A percentile compares a stretch with the other conserved stretches of the same genome.
Conservation (phyloP, 2,329 filamentous ascomycete species). For the Fusarium acutatum region DNA sequence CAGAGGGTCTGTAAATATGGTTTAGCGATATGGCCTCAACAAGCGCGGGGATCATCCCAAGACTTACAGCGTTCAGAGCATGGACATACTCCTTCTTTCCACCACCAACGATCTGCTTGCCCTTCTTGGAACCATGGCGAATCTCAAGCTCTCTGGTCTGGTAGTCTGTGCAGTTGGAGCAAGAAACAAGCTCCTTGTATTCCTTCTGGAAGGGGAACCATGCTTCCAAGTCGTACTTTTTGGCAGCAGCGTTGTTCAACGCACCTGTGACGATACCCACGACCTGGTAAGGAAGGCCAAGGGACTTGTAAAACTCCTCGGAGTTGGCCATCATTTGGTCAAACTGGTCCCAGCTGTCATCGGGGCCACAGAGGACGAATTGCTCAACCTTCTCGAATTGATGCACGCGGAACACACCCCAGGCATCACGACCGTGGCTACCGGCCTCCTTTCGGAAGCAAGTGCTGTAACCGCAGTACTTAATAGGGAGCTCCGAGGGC, state of each 20-base stretch:
- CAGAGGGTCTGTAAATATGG: slow-evolving; percentile 67
- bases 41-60: not conserved
- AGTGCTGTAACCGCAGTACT: slow-evolving; percentile 83
- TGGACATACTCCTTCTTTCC: slow-evolving; percentile 94
- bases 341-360: slow-evolving; percentile 92
- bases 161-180: slow-evolving; percentile 98
- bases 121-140: slow-evolving; percentile 82
- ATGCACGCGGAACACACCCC: slow-evolving; percentile 98
- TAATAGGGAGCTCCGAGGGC: slow-evolving; percentile 85
- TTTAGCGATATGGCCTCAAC: slow-evolving; percentile 5
- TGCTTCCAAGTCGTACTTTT: slow-evolving; percentile 96
- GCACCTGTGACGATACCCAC: slow-evolving; percentile 97
- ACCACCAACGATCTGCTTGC: slow-evolving; percentile 64
- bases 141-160: slow-evolving; percentile 95
- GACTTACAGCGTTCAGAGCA: slow-evolving; percentile 75
- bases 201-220: slow-evolving; percentile 97
- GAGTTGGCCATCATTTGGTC: slow-evolving; percentile 91
- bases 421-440: slow-evolving; percentile 85
- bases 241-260: slow-evolving; percentile 77
- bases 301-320: slow-evolving; percentile 93
- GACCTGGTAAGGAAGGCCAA: slow-evolving; percentile 89
- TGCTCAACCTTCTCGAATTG: slow-evolving; percentile 96
- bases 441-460: slow-evolving; percentile 97
- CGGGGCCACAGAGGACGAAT: slow-evolving; percentile 82
- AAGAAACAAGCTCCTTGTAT: slow-evolving; percentile 98